A percentile compares a stretch with the other conserved stretches of the same genome.
Conservation (phyloP, 768 basidiomycete genomes). For the Phylloporus arenicola region DNA sequence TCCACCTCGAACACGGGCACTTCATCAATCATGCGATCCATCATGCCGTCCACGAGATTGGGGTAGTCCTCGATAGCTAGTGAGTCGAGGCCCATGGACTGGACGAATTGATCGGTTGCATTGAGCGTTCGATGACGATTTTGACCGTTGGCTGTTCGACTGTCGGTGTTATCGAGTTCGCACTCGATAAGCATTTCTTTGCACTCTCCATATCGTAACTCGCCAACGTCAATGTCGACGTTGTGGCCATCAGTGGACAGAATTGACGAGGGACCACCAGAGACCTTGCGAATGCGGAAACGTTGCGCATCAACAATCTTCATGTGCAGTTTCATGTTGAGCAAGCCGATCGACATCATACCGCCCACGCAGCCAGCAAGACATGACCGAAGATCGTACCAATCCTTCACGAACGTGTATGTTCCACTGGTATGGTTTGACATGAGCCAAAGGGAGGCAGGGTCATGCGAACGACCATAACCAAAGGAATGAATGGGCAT, state of each 20-base stretch:
- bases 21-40: constrained; percentile 96
- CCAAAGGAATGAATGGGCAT: constrained; percentile 97
- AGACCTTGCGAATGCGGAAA: constrained; percentile 92
- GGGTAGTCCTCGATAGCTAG: constrained; percentile 62
- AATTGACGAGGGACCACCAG: constrained; percentile 82
- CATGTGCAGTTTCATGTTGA: constrained; percentile 94
- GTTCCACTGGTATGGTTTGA: constrained; percentile 97
- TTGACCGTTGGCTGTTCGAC: constrained; percentile 11
- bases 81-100: constrained; percentile 76
- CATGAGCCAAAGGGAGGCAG: constrained; percentile 97
- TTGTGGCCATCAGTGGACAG: constrained; percentile 89
- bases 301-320: constrained; percentile 85
- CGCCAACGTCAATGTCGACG: constrained; percentile 92
- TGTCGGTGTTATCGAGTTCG: constrained; percentile 79
- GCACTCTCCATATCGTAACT: constrained; percentile 91
- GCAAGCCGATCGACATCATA: constrained; percentile 90
- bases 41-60: constrained; percentile 85
- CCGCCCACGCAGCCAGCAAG: constrained; percentile 94
- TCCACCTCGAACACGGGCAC: constrained; percentile 96
- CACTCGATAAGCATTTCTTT: constrained; percentile 95
- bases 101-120: constrained; percentile 87
- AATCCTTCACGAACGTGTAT: constrained; percentile 97
- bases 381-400: constrained; percentile 91
- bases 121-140: constrained; percentile 42
- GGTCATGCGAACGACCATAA: constrained; percentile 95